These are phyloP conservation scores for Coleophoma eucalyptorum DNA, from an alignment of 2,329 filamentous ascomycete genomes.

Conservation along the genomic window DNA sequence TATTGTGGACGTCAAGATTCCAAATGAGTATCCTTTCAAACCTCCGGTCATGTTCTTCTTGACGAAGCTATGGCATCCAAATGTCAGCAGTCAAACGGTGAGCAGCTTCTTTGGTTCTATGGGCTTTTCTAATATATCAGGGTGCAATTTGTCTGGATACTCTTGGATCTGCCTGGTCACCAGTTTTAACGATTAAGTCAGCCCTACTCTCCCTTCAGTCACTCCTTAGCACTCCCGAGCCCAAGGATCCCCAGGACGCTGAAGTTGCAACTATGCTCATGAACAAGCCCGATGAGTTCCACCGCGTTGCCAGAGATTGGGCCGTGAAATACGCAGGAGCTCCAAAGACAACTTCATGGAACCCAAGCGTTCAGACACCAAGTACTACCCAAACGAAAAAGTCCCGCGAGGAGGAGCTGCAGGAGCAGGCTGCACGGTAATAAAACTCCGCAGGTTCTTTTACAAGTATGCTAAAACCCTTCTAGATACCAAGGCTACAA, in stretches of 20 bases:
- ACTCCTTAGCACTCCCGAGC: slow-evolving; percentile 88
- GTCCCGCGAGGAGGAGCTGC: slow-evolving; percentile 21
- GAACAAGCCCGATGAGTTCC: slow-evolving; percentile 73
- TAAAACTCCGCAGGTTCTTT: slow-evolving; percentile 1
- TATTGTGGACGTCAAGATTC: slow-evolving; percentile 81
- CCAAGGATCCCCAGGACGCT: slow-evolving; percentile 94
- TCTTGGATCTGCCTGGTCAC: slow-evolving; percentile 85
- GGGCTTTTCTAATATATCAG: slow-evolving; percentile 42
- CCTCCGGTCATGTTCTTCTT: slow-evolving; percentile 87
- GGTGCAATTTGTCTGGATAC: slow-evolving; percentile 97
- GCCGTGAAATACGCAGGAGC: slow-evolving; percentile 80
- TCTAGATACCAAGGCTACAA: slow-evolving; percentile 83
- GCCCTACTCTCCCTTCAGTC: slow-evolving; percentile 90
- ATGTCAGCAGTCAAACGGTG: slow-evolving; percentile 91
- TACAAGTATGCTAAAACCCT: slow-evolving; percentile 10
- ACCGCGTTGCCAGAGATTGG: slow-evolving; percentile 84
- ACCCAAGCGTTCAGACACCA: slow-evolving; percentile 36
- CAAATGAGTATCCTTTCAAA: slow-evolving; percentile 87
- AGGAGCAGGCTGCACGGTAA: slow-evolving; percentile 18
- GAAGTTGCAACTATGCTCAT: slow-evolving; percentile 92
- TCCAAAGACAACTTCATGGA: slow-evolving; percentile 49
- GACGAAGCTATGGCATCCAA: slow-evolving; percentile 96
- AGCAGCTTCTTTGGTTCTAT: slow-evolving; percentile 27
- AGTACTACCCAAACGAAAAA: slow-evolving; percentile 18
- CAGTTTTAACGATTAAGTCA: slow-evolving; percentile 93